These are phyloP conservation scores for Psilocybe mexicana DNA, from an alignment of 1,284 basidiomycete genomes.

Conservation along the genomic window DNA sequence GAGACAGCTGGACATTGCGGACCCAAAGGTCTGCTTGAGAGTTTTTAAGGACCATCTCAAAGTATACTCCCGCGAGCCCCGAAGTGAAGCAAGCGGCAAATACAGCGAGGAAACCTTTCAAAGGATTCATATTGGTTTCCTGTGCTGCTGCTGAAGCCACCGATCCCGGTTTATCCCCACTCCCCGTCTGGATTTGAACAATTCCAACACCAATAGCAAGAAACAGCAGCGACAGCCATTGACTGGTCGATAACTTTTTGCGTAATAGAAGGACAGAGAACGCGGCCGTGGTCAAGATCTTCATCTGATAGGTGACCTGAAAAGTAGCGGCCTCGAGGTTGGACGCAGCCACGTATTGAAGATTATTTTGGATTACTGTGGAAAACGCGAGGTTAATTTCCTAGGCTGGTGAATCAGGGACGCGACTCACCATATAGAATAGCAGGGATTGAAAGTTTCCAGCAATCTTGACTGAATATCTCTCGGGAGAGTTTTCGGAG, in stretches of 20 bases:
- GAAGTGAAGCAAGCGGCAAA: conserved; percentile 91
- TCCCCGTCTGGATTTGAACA: conserved; percentile 82
- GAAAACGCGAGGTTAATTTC: conserved; percentile 29
- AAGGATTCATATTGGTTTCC: conserved; percentile 66
- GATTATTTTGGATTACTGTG: conserved; percentile 88
- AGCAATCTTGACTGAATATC: conserved; percentile 83
- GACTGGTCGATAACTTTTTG: conserved; percentile 70
- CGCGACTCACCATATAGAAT: conserved; percentile 67
- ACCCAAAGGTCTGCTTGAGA: conserved; percentile 90
- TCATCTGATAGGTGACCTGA: conserved; percentile 96
- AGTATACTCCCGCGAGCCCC: conserved; percentile 95
- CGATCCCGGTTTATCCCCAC: conserved; percentile 29
- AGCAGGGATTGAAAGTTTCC: conserved; percentile 95
- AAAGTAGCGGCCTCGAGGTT: conserved; percentile 95
- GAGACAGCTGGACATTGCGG: conserved; percentile 92
- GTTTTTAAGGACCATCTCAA: conserved; percentile 95
- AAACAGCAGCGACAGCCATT: conserved; percentile 85
- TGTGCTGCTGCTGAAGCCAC: conserved; percentile 31
- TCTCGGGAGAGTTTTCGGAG: conserved; percentile 33
- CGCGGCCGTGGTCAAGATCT: conserved; percentile 94
- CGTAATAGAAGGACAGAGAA: conserved; percentile 92
- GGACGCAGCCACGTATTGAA: conserved; percentile 92
- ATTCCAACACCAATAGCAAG: conserved; percentile 91
- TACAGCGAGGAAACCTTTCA: conserved; percentile 87
- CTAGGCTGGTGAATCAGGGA: neutral